Evolutionary conservation across 2,329 filamentous ascomycete species (phyloP).

Genomic region (Tolypocladium cylindrosporum): DNA sequence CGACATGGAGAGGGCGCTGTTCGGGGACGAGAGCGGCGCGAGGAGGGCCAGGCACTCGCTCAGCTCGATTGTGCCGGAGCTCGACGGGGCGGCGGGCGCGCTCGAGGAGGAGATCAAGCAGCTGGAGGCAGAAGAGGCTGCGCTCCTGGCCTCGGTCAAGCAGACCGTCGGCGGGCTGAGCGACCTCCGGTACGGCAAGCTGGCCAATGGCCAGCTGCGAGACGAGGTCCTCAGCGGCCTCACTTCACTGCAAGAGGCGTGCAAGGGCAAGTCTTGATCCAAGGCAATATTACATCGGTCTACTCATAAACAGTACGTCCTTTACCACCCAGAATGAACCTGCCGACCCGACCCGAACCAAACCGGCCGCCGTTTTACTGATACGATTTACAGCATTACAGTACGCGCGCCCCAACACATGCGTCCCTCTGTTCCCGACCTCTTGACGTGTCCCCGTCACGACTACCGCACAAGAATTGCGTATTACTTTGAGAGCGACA

Average conservation of each 20-base stretch:
- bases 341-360: not conserved
- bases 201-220: conserved; percentile 53
- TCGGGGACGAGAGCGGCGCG: conserved; percentile 37
- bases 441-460: not conserved
- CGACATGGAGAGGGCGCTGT: conserved; percentile 54
- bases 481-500: not conserved
- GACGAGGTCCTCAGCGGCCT: conserved; percentile 61
- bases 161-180: conserved; percentile 64
- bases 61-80: conserved; percentile 53
- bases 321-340: not conserved
- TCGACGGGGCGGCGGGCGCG: conserved; percentile 55
- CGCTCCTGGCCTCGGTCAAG: conserved; percentile 50
- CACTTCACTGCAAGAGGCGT: conserved; percentile 44
- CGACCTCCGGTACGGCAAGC: conserved; percentile 71
- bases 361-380: not conserved
- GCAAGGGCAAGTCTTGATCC: conserved; percentile 34
- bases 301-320: not conserved
- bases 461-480: not conserved
- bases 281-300: not conserved
- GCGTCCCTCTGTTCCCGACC: not conserved
- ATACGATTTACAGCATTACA: not conserved
- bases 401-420: not conserved
- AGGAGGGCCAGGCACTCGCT: conserved; percentile 48
- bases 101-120: conserved; percentile 58
- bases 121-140: conserved; percentile 54